Evolutionary conservation across 352 stramenopile genomes (phyloP).

Genomic region (Phytophthora podocarpi): DNA sequence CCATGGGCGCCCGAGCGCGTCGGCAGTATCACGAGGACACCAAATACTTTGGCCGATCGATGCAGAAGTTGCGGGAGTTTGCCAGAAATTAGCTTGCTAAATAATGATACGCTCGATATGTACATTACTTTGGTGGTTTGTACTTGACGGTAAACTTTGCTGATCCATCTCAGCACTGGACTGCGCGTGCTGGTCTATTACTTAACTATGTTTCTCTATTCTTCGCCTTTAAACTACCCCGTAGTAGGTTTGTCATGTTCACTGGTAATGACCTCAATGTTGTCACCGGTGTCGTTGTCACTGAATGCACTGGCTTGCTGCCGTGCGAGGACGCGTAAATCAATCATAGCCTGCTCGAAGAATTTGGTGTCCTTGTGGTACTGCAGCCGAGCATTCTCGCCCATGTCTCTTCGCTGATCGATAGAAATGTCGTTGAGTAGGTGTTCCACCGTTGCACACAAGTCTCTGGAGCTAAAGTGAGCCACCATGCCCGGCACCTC

Average conservation of each 20-base stretch:
- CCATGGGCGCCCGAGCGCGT: constrained; percentile 28
- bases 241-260: constrained; percentile 6
- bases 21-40: constrained; percentile 53
- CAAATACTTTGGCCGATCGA: constrained; percentile 46
- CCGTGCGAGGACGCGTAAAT: constrained; percentile 35
- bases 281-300: not conserved
- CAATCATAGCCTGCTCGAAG: constrained; percentile 49
- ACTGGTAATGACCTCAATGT: constrained; percentile 13
- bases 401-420: constrained; percentile 39
- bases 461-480: constrained; percentile 32
- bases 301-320: too few species aligned
- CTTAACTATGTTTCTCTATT: constrained; percentile 20
- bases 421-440: constrained; percentile 38
- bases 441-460: constrained; percentile 51
- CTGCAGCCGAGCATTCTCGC: constrained; percentile 40
- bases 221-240: not conserved
- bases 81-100: constrained; percentile 15
- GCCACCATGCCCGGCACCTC: constrained; percentile 46
- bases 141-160: not conserved
- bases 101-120: constrained; percentile 3
- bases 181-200: constrained; percentile 24
- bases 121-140: constrained; percentile 1
- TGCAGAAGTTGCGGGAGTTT: constrained; percentile 42
- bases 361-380: constrained; percentile 67
- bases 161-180: not conserved